These are phyloP conservation scores for Claviceps purpurea DNA, from an alignment of 2,329 filamentous ascomycete genomes.

Conservation along the genomic window DNA sequence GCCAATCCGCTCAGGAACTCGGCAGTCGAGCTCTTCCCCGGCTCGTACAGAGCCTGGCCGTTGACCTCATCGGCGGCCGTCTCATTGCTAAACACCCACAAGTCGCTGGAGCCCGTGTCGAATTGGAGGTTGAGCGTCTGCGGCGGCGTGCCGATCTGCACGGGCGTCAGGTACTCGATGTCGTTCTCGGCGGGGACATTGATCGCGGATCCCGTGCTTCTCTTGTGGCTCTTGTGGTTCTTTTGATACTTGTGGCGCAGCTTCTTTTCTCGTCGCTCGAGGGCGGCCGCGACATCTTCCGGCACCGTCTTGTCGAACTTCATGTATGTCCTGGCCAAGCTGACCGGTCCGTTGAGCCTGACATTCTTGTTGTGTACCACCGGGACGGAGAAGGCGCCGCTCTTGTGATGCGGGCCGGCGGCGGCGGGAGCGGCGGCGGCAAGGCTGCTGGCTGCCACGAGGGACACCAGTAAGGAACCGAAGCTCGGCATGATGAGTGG, in stretches of 20 bases:
- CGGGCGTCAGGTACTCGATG: conserved; percentile 8
- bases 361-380: conserved; percentile 6
- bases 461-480: conserved; percentile 10
- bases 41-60: conserved; percentile 28
- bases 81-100: conserved; percentile 28
- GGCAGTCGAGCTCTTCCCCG: conserved; percentile 24
- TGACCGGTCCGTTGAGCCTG: conserved; percentile 6
- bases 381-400: conserved; percentile 1
- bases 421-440: conserved; percentile 6
- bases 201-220: conserved; percentile 6
- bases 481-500: conserved; percentile 9
- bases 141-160: conserved; percentile 10
- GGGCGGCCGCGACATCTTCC: conserved; percentile 2
- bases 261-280: not conserved
- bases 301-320: conserved; percentile 8
- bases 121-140: conserved; percentile 11
- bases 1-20: conserved; percentile 21
- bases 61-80: conserved; percentile 21
- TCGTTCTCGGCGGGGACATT: conserved; percentile 6
- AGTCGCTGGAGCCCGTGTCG: conserved; percentile 15
- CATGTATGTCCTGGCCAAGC: conserved; percentile 8
- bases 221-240: not conserved
- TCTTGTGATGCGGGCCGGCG: too few species aligned
- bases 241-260: not conserved
- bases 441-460: conserved; percentile 8